Base-by-base conservation (phyloP, 1,284 basidiomycete genomes). In the Malassezia caprae region DNA sequence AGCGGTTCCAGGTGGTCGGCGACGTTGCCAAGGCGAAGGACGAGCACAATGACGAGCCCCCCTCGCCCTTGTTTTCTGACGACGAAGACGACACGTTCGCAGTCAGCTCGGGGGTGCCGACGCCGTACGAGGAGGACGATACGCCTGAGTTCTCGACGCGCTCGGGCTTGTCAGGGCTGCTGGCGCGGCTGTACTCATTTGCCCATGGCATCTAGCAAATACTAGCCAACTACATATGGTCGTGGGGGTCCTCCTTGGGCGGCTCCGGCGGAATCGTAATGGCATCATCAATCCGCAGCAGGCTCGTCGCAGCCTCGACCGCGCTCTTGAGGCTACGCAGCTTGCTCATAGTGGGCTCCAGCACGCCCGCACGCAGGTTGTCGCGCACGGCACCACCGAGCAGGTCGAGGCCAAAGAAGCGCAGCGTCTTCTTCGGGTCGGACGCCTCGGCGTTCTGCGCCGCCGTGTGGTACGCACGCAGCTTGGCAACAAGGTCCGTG, bases 341-440 rank as follows among this genome's bases (percentile, higher is more conserved):
- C 78, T 99, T 99, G 80, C 86, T 88, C 76, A 98, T 82, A 6
- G 91, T 96, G 2, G 94, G 94, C 78, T 98, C 94, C 49, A 99
- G 79, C 23, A 99, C 84, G 40, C 94, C 94, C 8, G 90, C 89
- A 51, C 83, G 79, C 51, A 94, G 83, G 72, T 98, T 98, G 78
- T 99, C 94, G 52, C 91, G 81, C 37, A 96, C 89, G 73, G 91
- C 84, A 37, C 94, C 94, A 69, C 90, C 87, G 72, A 96, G 79
- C 54, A 99, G 79, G 77, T 99, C 94, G 59, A 98, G 82, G 4
- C 94, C 94, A 75, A 96, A 98, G 64, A 88, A 87, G 75, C 94
- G 79, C 44, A 96, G 80, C n/a, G 79, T 83, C 77, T 94, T 90
- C 79, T 94, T 94, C n/a, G 90, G 88, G 76, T 98, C 94, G 1